These are phyloP conservation scores for Ustilago shanxiensis DNA, from an alignment of 1,284 basidiomycete genomes.

Conservation along the genomic window DNA sequence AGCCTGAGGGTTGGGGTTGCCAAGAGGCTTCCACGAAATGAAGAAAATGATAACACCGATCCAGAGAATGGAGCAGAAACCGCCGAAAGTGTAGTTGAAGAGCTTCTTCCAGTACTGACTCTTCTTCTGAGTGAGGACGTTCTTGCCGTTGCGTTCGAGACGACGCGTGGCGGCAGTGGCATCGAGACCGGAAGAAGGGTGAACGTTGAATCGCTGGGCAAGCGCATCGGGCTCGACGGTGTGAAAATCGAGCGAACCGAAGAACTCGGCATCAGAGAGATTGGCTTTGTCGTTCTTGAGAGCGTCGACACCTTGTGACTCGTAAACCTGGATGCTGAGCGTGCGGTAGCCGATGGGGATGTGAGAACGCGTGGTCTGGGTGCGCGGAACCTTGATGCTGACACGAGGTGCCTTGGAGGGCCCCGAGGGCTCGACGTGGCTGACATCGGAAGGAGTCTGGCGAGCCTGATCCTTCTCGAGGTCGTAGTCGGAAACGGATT, in stretches of 20 bases:
- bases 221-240: constrained; percentile 73
- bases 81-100: constrained; percentile 75
- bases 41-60: constrained; percentile 74
- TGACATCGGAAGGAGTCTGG: constrained; percentile 23
- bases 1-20: constrained; percentile 73
- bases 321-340: constrained; percentile 60
- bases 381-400: constrained; percentile 45
- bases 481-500: constrained; percentile 38
- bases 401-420: constrained; percentile 33
- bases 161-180: constrained; percentile 73
- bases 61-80: constrained; percentile 76
- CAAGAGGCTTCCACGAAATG: constrained; percentile 74
- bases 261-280: constrained; percentile 46
- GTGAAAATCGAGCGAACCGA: constrained; percentile 74
- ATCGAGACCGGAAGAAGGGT: constrained; percentile 73
- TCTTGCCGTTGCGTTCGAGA: constrained; percentile 73
- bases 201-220: constrained; percentile 74
- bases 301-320: constrained; percentile 44
- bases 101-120: constrained; percentile 74
- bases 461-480: constrained; percentile 40
- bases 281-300: constrained; percentile 32
- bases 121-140: constrained; percentile 73
- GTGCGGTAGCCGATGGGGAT: constrained; percentile 64
- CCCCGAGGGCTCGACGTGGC: constrained; percentile 13
- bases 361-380: constrained; percentile 43